phyloP scores from a whole-genome alignment of 1,139 yeast species.

The Yamadazyma diospyri region DNA sequence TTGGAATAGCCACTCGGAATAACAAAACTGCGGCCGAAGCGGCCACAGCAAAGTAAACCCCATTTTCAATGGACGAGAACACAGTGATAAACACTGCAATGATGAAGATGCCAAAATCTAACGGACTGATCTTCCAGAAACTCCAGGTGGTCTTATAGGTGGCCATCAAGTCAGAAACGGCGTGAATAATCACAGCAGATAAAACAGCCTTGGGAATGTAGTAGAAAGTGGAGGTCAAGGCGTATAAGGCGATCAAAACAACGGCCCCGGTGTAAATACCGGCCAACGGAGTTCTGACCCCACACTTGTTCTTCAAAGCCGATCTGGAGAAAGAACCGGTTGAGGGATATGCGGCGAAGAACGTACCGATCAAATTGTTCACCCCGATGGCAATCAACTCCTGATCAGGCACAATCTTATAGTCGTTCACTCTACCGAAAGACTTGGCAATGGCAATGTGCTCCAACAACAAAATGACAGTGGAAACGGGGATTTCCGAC shows the following conservation, averaged over 20 bases:
- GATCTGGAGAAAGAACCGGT: conserved; percentile 96
- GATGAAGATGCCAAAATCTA: conserved; percentile 73
- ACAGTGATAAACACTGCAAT: conserved; percentile 77
- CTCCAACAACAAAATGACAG: conserved; percentile 77
- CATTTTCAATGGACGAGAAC: conserved; percentile 79
- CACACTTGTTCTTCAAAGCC: conserved; percentile 91
- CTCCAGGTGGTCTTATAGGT: conserved; percentile 67
- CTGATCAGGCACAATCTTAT: conserved; percentile 88
- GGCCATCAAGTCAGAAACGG: conserved; percentile 86
- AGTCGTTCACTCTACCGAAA: conserved; percentile 88
- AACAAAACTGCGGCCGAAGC: conserved; percentile 77
- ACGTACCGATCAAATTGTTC: conserved; percentile 84
- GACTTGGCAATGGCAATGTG: conserved; percentile 94
- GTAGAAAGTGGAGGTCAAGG: conserved; percentile 77
- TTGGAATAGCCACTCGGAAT: conserved; percentile 74
- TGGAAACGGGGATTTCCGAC: conserved; percentile 79
- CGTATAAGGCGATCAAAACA: conserved; percentile 81
- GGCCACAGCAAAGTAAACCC: conserved; percentile 86
- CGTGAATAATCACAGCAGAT: conserved; percentile 87
- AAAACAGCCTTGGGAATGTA: conserved; percentile 89
- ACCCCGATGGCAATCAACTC: conserved; percentile 94
- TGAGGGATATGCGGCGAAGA: conserved; percentile 91
- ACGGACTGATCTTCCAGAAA: conserved; percentile 73
- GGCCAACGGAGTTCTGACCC: conserved; percentile 91
- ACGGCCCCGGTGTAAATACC: conserved; percentile 90